Evolutionary conservation across 225 moss, liverwort and hornwort genomes (phyloP).

Genomic region (Climacium dendroides): DNA sequence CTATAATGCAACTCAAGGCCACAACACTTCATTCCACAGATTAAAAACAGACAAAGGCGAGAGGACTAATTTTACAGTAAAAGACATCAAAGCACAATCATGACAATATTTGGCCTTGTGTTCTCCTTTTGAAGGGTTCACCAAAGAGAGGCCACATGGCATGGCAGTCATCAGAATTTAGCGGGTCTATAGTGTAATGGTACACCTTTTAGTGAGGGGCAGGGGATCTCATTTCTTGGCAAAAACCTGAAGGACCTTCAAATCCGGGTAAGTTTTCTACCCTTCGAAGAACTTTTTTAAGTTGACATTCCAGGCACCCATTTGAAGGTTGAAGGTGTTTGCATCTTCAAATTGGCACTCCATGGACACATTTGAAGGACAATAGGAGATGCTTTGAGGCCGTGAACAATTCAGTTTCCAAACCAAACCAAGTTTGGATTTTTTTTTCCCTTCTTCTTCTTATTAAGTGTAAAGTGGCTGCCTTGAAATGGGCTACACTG

Average conservation of each 20-base stretch:
- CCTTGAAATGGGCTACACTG: no score
- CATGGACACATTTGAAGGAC: neutral
- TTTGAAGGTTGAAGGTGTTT: no score
- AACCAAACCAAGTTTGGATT: no score
- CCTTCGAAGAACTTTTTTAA: neutral
- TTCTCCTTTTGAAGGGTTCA: fast-evolving
- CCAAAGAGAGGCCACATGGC: fast-evolving
- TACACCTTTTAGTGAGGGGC: fast-evolving
- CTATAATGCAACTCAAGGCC: fast-evolving
- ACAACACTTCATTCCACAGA: neutral
- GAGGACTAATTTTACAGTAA: neutral
- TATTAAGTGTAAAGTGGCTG: no score
- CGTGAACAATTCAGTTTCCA: neutral
- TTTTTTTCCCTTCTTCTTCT: no score
- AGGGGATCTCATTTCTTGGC: neutral
- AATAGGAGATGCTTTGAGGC: neutral
- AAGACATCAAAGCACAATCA: fast-evolving
- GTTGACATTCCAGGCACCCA: no score
- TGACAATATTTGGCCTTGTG: neutral
- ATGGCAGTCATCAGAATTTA: fast-evolving
- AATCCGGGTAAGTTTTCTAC: no score
- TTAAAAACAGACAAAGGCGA: fast-evolving
- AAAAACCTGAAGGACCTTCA: fast-evolving
- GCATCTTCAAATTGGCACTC: fast-evolving
- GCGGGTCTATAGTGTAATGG: fast-evolving